Base-by-base conservation (phyloP, 2,329 filamentous ascomycete genomes). In the Orbilia quercus region DNA sequence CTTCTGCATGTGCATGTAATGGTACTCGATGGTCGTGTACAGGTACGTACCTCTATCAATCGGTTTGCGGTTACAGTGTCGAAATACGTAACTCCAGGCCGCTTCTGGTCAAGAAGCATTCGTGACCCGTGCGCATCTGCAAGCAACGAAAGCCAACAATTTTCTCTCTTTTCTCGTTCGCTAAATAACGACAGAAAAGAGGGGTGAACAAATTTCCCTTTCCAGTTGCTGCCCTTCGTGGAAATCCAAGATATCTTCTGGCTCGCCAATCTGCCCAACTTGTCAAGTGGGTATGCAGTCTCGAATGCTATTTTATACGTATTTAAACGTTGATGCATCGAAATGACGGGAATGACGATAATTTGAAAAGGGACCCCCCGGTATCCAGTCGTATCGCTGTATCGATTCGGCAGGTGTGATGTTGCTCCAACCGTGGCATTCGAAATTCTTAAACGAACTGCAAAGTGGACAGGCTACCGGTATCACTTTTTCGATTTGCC, bases 21-120 rank as follows among this genome's bases (percentile, higher is more conserved):
- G 57, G 34, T 9, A 23, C 48, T 58, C 65, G 34, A 57, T 31
- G 18, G 28, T 44, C 23, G 51, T 38, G 59, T 72, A 72, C 53
- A 31, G 60, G 69, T 73, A 73, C 69, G 69, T 73, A 73, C 69
- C 69, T 72, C 40, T 40, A 57, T 50, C 31, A 31, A 66, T 66
- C 60, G 44, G 44, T 62, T 69, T 54, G 69, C 40, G 60, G 69
- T 66, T 66, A 73, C 60, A 73, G 69, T 66, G 69, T 73, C 60
- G 58, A 73, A 73, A 73, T 73, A 65, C 69, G 69, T 73, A 73
- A 73, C 42, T 73, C 60, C 54, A 65, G 69, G 69, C 69, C 69
- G 69, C 69, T 66, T 73, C 64, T 55, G 69, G 69, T 55, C 69
- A 73, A 73, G 69, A 66, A 73, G 53, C 60, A 66, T 73, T 62